phyloP scores from a whole-genome alignment of 2,329 filamentous ascomycete genomes.

The Blastomyces gilchristii region DNA sequence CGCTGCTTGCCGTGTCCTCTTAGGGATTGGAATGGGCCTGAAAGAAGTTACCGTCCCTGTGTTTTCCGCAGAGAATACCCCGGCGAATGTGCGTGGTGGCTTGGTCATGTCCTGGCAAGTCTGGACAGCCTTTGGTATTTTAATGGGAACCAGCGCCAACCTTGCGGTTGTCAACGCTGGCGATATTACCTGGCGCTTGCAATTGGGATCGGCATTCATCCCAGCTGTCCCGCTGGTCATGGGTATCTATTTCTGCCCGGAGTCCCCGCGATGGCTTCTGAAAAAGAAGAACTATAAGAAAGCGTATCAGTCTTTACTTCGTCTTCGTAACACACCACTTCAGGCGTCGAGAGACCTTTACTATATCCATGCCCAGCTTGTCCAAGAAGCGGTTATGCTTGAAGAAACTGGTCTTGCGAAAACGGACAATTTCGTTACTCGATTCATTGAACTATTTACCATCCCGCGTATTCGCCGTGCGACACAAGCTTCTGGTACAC shows the following conservation, averaged over 20 bases:
- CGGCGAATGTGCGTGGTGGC: constrained; percentile 45
- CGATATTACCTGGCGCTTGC: constrained; percentile 52
- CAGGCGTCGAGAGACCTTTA: constrained; percentile 52
- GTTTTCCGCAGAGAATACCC: constrained; percentile 47
- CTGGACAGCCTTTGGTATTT: constrained; percentile 50
- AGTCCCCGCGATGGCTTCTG: constrained; percentile 57
- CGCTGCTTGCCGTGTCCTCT: constrained; percentile 45
- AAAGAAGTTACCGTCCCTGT: constrained; percentile 48
- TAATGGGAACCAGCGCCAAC: constrained; percentile 58
- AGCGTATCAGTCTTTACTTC: constrained; percentile 50
- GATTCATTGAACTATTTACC: constrained; percentile 23
- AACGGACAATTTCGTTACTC: constrained; percentile 43
- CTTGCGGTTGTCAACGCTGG: constrained; percentile 52
- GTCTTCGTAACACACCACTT: constrained; percentile 49
- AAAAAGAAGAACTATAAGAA: constrained; percentile 54
- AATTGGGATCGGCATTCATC: constrained; percentile 55
- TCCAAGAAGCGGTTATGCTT: constrained; percentile 26
- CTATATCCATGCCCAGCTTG: constrained; percentile 42
- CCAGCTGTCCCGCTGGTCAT: constrained; percentile 51
- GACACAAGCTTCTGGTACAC: constrained; percentile 20
- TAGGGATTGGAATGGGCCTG: constrained; percentile 54
- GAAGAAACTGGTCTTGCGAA: constrained; percentile 29
- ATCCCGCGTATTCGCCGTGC: constrained; percentile 25
- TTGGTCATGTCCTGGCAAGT: constrained; percentile 48
- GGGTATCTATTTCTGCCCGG: constrained; percentile 52